Conservation (phyloP, 192 early-diverging fungal species). For the Linnemannia hyalina region DNA sequence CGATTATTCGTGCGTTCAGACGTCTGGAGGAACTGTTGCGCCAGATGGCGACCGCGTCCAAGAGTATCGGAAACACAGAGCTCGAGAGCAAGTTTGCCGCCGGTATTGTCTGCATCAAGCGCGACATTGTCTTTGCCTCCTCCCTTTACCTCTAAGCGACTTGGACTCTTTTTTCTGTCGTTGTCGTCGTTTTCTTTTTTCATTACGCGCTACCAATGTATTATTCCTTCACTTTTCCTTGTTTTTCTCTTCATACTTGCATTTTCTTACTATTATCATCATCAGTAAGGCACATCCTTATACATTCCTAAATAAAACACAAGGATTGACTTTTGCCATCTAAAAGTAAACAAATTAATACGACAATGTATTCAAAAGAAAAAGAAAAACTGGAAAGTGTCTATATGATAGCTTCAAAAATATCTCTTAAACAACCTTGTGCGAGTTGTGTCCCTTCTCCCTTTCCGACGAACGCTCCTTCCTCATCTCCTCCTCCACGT, state of each 20-base stretch:
- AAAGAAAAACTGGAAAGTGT: no score
- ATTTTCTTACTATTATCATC: not conserved
- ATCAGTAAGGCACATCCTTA: no score
- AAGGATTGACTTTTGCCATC: no score
- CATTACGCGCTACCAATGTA: not conserved
- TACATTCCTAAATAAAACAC: no score
- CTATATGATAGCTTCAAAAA: not conserved
- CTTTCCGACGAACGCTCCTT: not conserved
- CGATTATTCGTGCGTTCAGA: slow-evolving; percentile 89
- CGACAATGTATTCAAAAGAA: no score
- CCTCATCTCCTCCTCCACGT: not conserved
- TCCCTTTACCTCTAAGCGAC: slow-evolving; percentile 88
- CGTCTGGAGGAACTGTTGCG: slow-evolving; percentile 91
- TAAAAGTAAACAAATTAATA: no score
- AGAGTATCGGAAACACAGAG: slow-evolving; percentile 94
- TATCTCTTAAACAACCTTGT: not conserved
- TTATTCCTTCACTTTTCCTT: not conserved
- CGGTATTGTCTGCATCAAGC: slow-evolving; percentile 91
- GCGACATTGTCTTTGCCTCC: slow-evolving; percentile 97
- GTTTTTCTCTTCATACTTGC: not conserved
- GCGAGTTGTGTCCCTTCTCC: not conserved
- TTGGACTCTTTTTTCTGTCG: not conserved
- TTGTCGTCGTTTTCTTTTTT: not conserved
- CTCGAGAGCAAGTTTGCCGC: slow-evolving; percentile 96
- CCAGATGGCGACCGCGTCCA: slow-evolving; percentile 92